These are phyloP conservation scores for Coniella lustricola DNA, from an alignment of 2,329 filamentous ascomycete genomes.

Conservation along the genomic window DNA sequence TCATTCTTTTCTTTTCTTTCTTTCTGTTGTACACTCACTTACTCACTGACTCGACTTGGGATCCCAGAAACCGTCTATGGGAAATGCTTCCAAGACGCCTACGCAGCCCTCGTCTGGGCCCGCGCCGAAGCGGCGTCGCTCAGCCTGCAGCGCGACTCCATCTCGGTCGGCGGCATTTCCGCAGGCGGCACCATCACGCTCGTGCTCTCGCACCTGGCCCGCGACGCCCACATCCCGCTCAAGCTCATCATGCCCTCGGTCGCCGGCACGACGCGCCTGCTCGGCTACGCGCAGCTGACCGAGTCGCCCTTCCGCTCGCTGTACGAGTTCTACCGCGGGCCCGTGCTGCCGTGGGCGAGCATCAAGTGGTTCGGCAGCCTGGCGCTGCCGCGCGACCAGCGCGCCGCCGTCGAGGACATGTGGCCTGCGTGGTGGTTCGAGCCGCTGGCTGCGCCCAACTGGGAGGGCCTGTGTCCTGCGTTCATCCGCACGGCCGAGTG, in stretches of 20 bases:
- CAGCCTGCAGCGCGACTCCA: slow-evolving; percentile 26
- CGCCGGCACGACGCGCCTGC: slow-evolving; percentile 20
- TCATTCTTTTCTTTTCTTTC: too few relatives aligned
- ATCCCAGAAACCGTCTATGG: slow-evolving; percentile 29
- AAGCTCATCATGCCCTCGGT: slow-evolving; percentile 29
- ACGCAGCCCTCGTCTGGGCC: slow-evolving; percentile 30
- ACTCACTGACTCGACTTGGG: not conserved
- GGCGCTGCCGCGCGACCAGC: slow-evolving; percentile 23
- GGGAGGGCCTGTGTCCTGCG: slow-evolving; percentile 26
- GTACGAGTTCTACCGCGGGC: slow-evolving; percentile 27
- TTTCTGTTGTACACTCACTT: too few relatives aligned
- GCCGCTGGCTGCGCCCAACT: slow-evolving; percentile 26
- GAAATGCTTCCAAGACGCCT: slow-evolving; percentile 30
- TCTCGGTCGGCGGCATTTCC: slow-evolving; percentile 33
- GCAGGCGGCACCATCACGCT: slow-evolving; percentile 30
- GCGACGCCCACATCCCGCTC: slow-evolving; percentile 30
- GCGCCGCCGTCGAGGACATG: slow-evolving; percentile 20
- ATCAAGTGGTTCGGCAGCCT: slow-evolving; percentile 27
- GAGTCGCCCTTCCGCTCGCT: slow-evolving; percentile 30
- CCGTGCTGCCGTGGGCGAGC: slow-evolving; percentile 27
- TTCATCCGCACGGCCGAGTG: slow-evolving; percentile 28
- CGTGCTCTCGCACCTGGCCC: slow-evolving; percentile 30
- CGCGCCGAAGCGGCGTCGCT: slow-evolving; percentile 20
- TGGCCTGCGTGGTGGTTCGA: slow-evolving; percentile 30
- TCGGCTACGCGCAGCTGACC: slow-evolving; percentile 25